Percentiles rank a stretch among this genome's conserved stretches.
Evolutionary conservation across 2,329 filamentous ascomycete species (phyloP).

Genomic region (Xylariaceae sp.): DNA sequence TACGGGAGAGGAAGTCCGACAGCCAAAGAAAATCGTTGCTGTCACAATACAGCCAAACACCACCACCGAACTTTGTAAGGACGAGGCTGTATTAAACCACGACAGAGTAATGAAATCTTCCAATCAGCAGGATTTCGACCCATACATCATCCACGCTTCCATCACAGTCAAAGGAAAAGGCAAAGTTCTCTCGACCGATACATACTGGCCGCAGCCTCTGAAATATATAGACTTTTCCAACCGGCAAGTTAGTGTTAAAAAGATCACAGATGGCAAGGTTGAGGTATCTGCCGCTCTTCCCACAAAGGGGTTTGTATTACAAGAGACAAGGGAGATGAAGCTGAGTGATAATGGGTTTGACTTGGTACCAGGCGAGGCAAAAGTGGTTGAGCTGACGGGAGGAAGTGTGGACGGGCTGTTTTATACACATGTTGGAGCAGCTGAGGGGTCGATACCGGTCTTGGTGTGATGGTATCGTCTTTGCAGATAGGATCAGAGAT

Average conservation of each 20-base stretch:
- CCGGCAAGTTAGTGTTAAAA: constrained; percentile 35
- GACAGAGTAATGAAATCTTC: constrained; percentile 22
- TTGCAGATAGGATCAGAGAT: no score
- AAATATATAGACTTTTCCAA: constrained; percentile 54
- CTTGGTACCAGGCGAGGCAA: constrained; percentile 45
- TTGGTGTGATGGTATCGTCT: neutral
- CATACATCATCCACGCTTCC: constrained; percentile 45
- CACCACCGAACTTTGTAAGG: constrained; percentile 38
- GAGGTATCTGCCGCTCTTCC: constrained; percentile 40
- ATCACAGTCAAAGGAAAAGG: constrained; percentile 37
- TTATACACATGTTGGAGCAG: constrained; percentile 26
- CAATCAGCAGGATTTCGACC: constrained; percentile 36
- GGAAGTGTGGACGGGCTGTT: constrained; percentile 13
- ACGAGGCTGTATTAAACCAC: constrained; percentile 22
- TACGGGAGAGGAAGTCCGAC: constrained; percentile 34
- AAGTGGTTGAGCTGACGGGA: constrained; percentile 24
- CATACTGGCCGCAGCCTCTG: constrained; percentile 59
- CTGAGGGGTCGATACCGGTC: constrained; percentile 19
- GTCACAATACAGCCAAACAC: constrained; percentile 33
- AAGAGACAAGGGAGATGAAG: constrained; percentile 41
- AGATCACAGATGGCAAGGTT: constrained; percentile 24
- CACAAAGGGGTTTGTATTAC: constrained; percentile 54
- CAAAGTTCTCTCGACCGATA: constrained; percentile 41
- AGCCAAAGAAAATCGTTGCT: constrained; percentile 17
- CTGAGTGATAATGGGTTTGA: constrained; percentile 58